phyloP scores from a whole-genome alignment of 257 asterid genomes.

The Coffea canephora region DNA sequence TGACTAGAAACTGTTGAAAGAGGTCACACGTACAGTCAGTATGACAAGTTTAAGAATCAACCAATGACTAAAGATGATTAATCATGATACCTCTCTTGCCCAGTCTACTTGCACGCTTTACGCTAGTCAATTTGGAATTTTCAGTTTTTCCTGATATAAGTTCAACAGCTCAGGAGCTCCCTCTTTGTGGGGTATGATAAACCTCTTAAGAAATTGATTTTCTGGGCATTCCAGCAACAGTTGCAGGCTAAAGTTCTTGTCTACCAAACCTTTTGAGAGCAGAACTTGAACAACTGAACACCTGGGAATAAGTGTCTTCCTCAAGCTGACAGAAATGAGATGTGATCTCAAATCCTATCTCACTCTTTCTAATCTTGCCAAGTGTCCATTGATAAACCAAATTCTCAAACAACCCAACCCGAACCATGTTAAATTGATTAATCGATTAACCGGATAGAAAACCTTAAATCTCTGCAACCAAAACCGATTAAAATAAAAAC shows the following conservation, averaged over 20 bases:
- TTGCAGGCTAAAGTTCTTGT: conserved; percentile 8
- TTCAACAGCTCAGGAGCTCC: conserved; percentile 25
- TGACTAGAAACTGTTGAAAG: no score
- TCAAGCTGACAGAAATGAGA: conserved; percentile 2
- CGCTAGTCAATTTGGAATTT: not conserved
- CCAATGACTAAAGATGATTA: not conserved
- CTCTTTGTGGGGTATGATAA: not conserved
- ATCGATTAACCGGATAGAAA: no score
- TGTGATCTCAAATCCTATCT: not conserved
- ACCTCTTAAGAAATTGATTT: conserved; percentile 18
- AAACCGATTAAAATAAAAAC: no score
- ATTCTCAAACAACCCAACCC: no score
- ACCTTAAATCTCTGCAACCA: no score
- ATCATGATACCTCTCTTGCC: not conserved
- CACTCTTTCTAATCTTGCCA: no score
- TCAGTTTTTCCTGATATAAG: conserved; percentile 5
- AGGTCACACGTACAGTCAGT: no score
- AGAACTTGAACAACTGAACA: conserved; percentile 29
- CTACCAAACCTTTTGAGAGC: conserved; percentile 26
- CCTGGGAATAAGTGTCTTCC: conserved; percentile 16
- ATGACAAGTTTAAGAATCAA: no score
- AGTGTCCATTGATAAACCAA: no score
- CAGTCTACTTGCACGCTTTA: no score
- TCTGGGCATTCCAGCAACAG: not conserved
- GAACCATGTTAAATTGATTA: no score